Base-by-base conservation (phyloP, 768 basidiomycete genomes). In the Hypsizygus marmoreus region DNA sequence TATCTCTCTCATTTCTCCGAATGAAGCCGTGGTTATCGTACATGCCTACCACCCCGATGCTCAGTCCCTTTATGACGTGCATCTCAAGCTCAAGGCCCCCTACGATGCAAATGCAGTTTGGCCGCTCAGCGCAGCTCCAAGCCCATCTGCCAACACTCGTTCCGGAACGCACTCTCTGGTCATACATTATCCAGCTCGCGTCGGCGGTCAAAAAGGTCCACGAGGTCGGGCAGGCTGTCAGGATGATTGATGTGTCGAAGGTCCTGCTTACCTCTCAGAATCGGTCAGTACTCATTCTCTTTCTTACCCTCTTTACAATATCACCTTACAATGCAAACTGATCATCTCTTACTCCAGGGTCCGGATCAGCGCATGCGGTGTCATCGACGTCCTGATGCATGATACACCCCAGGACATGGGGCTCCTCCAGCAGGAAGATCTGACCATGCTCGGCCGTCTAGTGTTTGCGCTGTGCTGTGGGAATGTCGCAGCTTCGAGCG, bases 1-100 rank as follows among this genome's bases (percentile, higher is more conserved):
- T n/a, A n/a, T n/a, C n/a, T n/a, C n/a, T n/a, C n/a, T n/a, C n/a
- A n/a, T n/a, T n/a, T n/a, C n/a, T n/a, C n/a, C n/a, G n/a, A n/a
- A n/a, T n/a, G n/a, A n/a, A 95, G 95, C 97, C 7, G 79, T 99
- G 22, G 83, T 98, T 25, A 86, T 98, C 13, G 90, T 87, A 0
- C 97, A 94, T 60, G 84, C 91, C 29, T 97, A 91, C 63, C 83
- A 94, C 58, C 83, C 97, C 0, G 81, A 85, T 53, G 79, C 93
- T 1, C 77, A 82, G 50, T 97, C 93, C 0, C 77, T 99, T 0
- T 84, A 72, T 53, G 90, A 95, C 30, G 74, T 79, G 24, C 84
- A 97, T 58, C 69, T 95, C 46, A 84, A 84, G 41, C 70, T 78
- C n/a, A 23, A 79, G 76, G 55, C 61, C 76, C 1, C 65, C 68